Evolutionary conservation across 495 filamentous ascomycete genomes (phyloP), one percentile per base, ranked within the genome.

Genomic region (Chaetomium fimeti): DNA sequence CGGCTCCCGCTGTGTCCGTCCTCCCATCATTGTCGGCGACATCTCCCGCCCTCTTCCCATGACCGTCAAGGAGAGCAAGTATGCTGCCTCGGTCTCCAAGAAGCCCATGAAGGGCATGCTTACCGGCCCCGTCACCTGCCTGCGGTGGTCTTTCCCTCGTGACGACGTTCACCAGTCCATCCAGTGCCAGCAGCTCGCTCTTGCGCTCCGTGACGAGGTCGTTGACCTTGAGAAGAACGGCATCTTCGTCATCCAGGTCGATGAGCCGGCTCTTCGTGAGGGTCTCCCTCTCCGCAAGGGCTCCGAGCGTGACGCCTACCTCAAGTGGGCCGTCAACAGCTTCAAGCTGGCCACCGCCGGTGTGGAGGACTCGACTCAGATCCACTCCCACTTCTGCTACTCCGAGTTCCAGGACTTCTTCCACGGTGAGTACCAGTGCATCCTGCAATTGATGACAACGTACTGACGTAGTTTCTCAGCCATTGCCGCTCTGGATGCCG

Each of bases 391-490:
- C 84, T 98, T 98, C 92, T 98, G 94, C 80, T 98, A 98, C 88
- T 97, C 92, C 52, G 94, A 98, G 84, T 98, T 98, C 90, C 94
- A 98, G 82, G 94, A 98, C 85, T 98, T 98, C 87, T 98, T 98
- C 90, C 91, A 98, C 78, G 66, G 54, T 54, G 38, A 54, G 54
- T 28, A 25, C 1, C 16, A 24, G 16, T 7, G 8, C 24, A 55
- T 8, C 40, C 28, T 54, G 0, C 18, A 9, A 5, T 38, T 22
- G 1, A 47, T 1, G 9, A 29, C 20, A 12, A 36, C 27, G 42
- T 47, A 51, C 48, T 60, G 27, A 53, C 42, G 13, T n/a, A 28
- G 13, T 2, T 24, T 24, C 15, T 0, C 22, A 60, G 93, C 94
- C 79, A 98, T 98, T 69, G 92, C 95, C 66, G 95, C 95, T 48